Evolutionary conservation across 2,329 filamentous ascomycete genomes (phyloP), one percentile per base, ranked within the genome.

Genomic region (Pezizomycotina sp.): DNA sequence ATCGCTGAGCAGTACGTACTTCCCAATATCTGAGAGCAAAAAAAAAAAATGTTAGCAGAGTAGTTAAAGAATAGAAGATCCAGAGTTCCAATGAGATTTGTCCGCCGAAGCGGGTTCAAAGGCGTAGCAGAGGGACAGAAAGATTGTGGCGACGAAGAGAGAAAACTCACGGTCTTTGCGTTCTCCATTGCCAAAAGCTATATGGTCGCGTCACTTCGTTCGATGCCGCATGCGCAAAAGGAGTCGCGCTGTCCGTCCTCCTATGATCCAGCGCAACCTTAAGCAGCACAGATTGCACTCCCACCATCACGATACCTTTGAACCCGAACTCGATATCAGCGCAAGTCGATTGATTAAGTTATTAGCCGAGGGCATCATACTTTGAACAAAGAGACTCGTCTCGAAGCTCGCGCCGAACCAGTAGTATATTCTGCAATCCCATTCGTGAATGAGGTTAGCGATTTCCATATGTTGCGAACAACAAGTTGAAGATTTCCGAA

Each of bases 251-350:
- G 9, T 45, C 46, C 2, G 65, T 62, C 5, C 66, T 62, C 32
- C 73, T 70, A 56, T 77, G 62, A 50, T 78, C 73, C 33, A 78
- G 67, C 2, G 70, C 74, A 47, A 77, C 66, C 55, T 77, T 77
- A 35, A 78, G 63, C 28, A 78, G 62, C 18, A 70, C 55, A 10
- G 68, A 45, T 56, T 77, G 74, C 49, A 78, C 68, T 8, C 60
- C 57, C 26, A 78, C 67, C 65, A 76, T 77, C 49, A 74, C 62
- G 38, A 75, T 27, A 20, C 44, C 44, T 49, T 18, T 21, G 19
- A 23, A 9, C 14, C 29, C n/a, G 26, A n/a, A n/a, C n/a, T n/a
- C n/a, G n/a, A n/a, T n/a, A n/a, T n/a, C n/a, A n/a, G 7, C 10
- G 6, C 9, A 10, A 20, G 16, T 18, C 5, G 0, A 19, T 12